Conservation (phyloP, 148 eudicot species). For the Chenopodium formosanum region DNA sequence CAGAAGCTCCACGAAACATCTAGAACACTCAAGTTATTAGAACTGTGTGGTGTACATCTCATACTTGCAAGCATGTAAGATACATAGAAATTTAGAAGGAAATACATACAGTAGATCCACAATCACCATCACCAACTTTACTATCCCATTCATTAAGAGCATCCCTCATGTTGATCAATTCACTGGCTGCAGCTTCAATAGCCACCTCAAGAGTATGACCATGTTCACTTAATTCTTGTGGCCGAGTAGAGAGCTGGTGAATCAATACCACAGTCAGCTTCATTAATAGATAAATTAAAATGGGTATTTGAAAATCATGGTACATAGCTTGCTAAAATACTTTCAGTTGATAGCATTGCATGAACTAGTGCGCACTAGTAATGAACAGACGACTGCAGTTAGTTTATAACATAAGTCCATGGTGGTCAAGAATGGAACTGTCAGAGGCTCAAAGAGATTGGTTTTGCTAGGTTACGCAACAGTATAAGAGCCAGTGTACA, state of each 20-base stretch:
- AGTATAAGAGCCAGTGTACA: background rate
- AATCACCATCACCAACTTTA: constrained; percentile 98
- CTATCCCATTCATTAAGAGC: constrained; percentile 91
- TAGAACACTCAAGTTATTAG: constrained; percentile 37
- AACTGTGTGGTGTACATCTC: constrained; percentile 2
- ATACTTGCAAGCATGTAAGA: background rate
- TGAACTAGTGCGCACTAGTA: background rate
- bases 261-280: constrained; percentile 14
- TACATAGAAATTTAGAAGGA: background rate
- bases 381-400: background rate
- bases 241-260: constrained; percentile 57
- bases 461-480: background rate
- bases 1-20: constrained; percentile 92
- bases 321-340: background rate
- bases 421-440: background rate
- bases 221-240: constrained; percentile 58
- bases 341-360: background rate
- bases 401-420: background rate
- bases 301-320: background rate
- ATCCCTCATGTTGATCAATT: constrained; percentile 64
- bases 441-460: background rate
- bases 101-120: constrained; percentile 91
- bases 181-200: constrained; percentile 82
- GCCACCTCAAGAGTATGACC: constrained; percentile 74
- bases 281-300: constrained; percentile 4